A percentile compares a stretch with the other conserved stretches of the same genome.
Conservation (phyloP, 768 basidiomycete species). For the Dacryopinax primogenitus region DNA sequence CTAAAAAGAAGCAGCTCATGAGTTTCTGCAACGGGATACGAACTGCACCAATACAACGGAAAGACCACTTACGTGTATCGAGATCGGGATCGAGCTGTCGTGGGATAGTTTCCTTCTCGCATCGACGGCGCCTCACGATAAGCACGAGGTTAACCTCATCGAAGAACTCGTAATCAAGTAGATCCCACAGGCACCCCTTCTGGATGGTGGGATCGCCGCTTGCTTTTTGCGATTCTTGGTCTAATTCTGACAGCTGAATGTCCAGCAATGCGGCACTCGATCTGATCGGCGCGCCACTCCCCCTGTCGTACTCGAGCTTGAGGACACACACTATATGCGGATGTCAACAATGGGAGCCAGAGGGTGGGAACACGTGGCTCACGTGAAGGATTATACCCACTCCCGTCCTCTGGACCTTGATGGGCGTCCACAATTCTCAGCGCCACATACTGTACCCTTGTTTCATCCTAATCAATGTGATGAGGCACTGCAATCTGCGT, state of each 20-base stretch:
- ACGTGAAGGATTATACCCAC: background rate
- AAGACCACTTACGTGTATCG: background rate
- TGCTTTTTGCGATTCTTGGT: background rate
- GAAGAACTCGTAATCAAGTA: conserved; percentile 64
- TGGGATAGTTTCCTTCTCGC: background rate
- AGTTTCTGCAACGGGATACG: background rate
- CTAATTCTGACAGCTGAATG: background rate
- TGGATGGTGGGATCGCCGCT: background rate
- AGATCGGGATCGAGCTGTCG: background rate
- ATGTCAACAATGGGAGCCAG: background rate
- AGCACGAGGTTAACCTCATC: conserved; percentile 59
- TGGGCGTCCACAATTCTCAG: background rate
- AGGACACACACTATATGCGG: background rate
- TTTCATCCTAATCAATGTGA: background rate
- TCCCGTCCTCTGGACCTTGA: background rate
- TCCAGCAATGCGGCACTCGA: background rate
- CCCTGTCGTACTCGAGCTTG: background rate
- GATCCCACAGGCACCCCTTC: conserved; percentile 22
- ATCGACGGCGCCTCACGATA: conserved; percentile 35
- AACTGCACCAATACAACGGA: background rate
- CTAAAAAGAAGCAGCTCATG: background rate
- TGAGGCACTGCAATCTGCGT: background rate
- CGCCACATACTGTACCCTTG: background rate
- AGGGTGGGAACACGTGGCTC: background rate
- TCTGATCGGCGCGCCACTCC: background rate